phyloP scores from a whole-genome alignment of 2,329 filamentous ascomycete species.

The Purpureocillium lavendulum region DNA sequence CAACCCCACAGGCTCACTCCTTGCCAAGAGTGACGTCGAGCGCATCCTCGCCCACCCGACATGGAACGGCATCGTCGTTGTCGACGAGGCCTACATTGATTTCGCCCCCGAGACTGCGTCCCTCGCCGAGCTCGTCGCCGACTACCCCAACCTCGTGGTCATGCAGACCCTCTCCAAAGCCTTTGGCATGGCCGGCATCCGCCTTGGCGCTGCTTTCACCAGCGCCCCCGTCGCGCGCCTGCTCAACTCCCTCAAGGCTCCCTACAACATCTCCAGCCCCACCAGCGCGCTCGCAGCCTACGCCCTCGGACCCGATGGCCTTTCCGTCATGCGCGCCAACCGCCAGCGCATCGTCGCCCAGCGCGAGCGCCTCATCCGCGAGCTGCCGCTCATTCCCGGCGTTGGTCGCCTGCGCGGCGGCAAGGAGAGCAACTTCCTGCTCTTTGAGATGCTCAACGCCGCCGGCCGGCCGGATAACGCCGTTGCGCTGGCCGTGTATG shows the following conservation, averaged over 20 bases:
- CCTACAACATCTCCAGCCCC: conserved; percentile 88
- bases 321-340: conserved; percentile 66
- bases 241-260: conserved; percentile 88
- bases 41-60: conserved; percentile 73
- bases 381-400: conserved; percentile 67
- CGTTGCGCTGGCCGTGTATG: conserved; percentile 72
- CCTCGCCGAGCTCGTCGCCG: conserved; percentile 82
- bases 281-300: conserved; percentile 73
- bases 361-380: conserved; percentile 64
- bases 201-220: conserved; percentile 80
- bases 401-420: conserved; percentile 78
- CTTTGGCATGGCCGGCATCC: conserved; percentile 89
- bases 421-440: conserved; percentile 74
- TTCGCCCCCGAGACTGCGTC: conserved; percentile 72
- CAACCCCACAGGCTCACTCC: conserved; percentile 79
- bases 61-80: conserved; percentile 90
- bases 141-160: conserved; percentile 92
- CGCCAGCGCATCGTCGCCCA: conserved; percentile 64
- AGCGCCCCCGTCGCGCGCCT: conserved; percentile 65
- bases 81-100: conserved; percentile 95
- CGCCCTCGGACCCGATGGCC: conserved; percentile 58
- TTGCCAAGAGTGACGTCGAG: conserved; percentile 67
- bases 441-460: conserved; percentile 77
- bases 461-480: conserved; percentile 70
- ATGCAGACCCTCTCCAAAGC: conserved; percentile 99